Evolutionary conservation across 441 rosid genomes (phyloP).

Genomic region (Euphorbia celastroides): DNA sequence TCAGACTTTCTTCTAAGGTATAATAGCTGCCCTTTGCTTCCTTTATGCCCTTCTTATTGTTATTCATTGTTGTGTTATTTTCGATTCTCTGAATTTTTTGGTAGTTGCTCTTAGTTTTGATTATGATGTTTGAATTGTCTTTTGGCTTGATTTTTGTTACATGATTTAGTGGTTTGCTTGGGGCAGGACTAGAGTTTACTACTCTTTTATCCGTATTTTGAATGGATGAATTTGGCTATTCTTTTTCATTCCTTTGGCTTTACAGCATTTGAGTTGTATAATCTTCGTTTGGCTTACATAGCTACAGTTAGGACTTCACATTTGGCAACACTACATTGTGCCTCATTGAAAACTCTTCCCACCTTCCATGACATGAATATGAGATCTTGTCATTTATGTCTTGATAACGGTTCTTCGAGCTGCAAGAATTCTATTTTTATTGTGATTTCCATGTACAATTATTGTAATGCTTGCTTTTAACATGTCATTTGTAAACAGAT

Average conservation of each 20-base stretch:
- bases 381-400: neutral
- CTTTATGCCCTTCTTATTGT: neutral
- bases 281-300: too few species aligned
- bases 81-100: neutral
- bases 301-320: neutral
- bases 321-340: neutral
- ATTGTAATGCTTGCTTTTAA: neutral
- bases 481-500: neutral
- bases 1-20: slow-evolving; percentile 43
- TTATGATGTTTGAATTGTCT: neutral
- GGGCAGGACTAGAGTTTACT: too few species aligned
- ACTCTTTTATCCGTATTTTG: too few species aligned
- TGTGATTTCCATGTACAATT: neutral
- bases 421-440: neutral
- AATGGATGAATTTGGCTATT: neutral
- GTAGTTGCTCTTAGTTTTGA: neutral
- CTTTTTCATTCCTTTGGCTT: neutral
- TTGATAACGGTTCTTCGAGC: neutral
- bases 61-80: neutral
- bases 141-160: neutral
- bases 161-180: too few species aligned
- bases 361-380: neutral
- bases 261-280: too few species aligned
- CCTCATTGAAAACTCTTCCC: neutral
- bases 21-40: slow-evolving; percentile 4